phyloP scores from a whole-genome alignment of 1,284 basidiomycete genomes.

The Marasmius oreades region DNA sequence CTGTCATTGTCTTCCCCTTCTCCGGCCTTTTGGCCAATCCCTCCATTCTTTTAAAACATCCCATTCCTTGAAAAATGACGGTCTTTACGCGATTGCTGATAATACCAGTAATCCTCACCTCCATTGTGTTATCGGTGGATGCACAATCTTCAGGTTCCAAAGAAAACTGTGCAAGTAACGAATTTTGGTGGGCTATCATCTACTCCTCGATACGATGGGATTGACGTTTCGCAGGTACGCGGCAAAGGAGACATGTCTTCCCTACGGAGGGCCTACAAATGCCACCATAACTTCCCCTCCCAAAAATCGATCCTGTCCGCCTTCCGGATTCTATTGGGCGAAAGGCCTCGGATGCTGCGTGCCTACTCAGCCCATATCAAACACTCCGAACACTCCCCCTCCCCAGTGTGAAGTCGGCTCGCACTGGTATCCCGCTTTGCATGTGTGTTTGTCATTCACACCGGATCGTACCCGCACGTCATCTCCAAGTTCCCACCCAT shows the following conservation, averaged over 20 bases:
- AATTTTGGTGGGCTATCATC: conserved; percentile 38
- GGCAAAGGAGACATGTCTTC: conserved; percentile 45
- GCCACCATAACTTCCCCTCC: conserved; percentile 40
- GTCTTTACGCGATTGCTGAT: conserved; percentile 8
- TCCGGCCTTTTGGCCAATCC: background rate
- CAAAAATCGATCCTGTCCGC: conserved; percentile 38
- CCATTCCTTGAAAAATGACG: conserved; percentile 10
- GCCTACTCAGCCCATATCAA: conserved; percentile 16
- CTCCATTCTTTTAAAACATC: conserved; percentile 9
- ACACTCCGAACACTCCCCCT: conserved; percentile 31
- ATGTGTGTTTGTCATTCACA: conserved; percentile 37
- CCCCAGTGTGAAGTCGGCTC: conserved; percentile 49
- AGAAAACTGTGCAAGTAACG: conserved; percentile 24
- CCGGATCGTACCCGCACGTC: conserved; percentile 15
- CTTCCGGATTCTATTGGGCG: conserved; percentile 39
- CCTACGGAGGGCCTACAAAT: conserved; percentile 40
- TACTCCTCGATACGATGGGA: conserved; percentile 10
- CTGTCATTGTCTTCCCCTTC: conserved; percentile 1
- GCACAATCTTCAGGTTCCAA: conserved; percentile 13
- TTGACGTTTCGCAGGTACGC: conserved; percentile 33
- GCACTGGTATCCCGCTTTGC: conserved; percentile 38
- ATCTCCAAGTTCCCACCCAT: conserved; percentile 20
- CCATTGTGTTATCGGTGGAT: conserved; percentile 21
- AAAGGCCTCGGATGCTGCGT: conserved; percentile 34
- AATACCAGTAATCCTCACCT: conserved; percentile 4